Evolutionary conservation across 805 yeast genomes (phyloP).

Genomic region (Yarrowia divulgata): DNA sequence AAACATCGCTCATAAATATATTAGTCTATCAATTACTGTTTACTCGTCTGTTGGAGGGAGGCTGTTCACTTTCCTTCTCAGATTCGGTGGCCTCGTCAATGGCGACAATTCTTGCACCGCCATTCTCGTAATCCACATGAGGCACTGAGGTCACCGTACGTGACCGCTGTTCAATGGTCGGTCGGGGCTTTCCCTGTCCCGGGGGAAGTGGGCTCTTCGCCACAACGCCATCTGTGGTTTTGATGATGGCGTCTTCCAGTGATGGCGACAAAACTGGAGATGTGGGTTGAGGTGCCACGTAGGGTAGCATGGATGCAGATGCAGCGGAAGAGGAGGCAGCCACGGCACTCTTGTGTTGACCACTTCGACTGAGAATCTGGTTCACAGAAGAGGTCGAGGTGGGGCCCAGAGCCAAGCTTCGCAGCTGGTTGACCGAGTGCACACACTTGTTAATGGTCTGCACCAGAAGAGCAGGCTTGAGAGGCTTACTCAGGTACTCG

Average conservation of each 20-base stretch:
- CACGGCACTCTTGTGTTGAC: conserved; percentile 34
- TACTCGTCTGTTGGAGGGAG: conserved; percentile 29
- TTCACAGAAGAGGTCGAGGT: conserved; percentile 39
- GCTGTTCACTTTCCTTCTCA: conserved; percentile 22
- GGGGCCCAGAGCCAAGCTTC: conserved; percentile 52
- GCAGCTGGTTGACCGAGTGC: conserved; percentile 55
- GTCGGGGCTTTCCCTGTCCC: conserved; percentile 16
- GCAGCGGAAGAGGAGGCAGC: conserved; percentile 30
- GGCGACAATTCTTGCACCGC: conserved; percentile 16
- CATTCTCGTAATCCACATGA: conserved; percentile 31
- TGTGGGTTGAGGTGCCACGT: conserved; percentile 38
- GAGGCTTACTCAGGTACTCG: conserved; percentile 86
- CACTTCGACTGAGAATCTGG: conserved; percentile 35
- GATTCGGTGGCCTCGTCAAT: conserved; percentile 24
- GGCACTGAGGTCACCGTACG: conserved; percentile 37
- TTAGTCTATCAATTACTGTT: conserved; percentile 38
- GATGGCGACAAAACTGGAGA: conserved; percentile 35
- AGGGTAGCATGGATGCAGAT: conserved; percentile 37
- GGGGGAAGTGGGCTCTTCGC: conserved; percentile 14
- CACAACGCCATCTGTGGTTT: conserved; percentile 34
- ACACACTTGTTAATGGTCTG: conserved; percentile 88
- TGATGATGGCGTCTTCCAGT: conserved; percentile 30
- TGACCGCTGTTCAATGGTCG: conserved; percentile 32
- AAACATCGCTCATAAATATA: conserved; percentile 30
- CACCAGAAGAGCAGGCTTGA: conserved; percentile 80